phyloP scores from a whole-genome alignment of 1,139 yeast genomes.

The Kurtzmaniella quercitrusa region DNA sequence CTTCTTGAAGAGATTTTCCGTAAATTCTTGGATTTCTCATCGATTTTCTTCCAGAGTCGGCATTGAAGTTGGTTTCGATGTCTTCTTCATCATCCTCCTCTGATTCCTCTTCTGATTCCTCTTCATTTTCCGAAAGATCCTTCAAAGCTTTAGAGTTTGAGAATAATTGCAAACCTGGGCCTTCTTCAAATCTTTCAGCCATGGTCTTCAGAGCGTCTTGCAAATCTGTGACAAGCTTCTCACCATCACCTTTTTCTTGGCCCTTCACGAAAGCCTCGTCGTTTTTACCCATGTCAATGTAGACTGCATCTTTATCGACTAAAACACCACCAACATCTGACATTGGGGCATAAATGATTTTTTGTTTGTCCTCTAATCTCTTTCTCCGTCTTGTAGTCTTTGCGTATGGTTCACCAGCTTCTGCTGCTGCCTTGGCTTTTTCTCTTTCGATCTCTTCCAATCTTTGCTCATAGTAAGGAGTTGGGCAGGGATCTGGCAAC shows the following conservation, averaged over 20 bases:
- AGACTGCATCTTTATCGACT: constrained; percentile 95
- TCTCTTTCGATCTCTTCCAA: constrained; percentile 77
- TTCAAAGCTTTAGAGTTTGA: constrained; percentile 53
- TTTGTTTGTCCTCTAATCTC: constrained; percentile 89
- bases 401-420: constrained; percentile 51
- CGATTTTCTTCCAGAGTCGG: constrained; percentile 52
- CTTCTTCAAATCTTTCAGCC: constrained; percentile 56
- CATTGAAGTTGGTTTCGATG: constrained; percentile 14
- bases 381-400: constrained; percentile 70
- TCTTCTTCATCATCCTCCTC: constrained; percentile 26
- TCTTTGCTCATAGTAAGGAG: constrained; percentile 86
- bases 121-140: constrained; percentile 32
- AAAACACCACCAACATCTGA: constrained; percentile 97
- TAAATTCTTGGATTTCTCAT: constrained; percentile 59
- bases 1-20: constrained; percentile 50
- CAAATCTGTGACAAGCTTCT: constrained; percentile 73
- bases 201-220: constrained; percentile 67
- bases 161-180: constrained; percentile 73
- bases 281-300: constrained; percentile 77
- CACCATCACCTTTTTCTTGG: constrained; percentile 76
- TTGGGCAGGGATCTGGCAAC: constrained; percentile 97
- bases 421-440: constrained; percentile 59
- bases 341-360: constrained; percentile 97
- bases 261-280: constrained; percentile 58
- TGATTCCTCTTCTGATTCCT: constrained; percentile 30